phyloP scores from a whole-genome alignment of 2,329 filamentous ascomycete genomes.

The Cercospora citrullina region DNA sequence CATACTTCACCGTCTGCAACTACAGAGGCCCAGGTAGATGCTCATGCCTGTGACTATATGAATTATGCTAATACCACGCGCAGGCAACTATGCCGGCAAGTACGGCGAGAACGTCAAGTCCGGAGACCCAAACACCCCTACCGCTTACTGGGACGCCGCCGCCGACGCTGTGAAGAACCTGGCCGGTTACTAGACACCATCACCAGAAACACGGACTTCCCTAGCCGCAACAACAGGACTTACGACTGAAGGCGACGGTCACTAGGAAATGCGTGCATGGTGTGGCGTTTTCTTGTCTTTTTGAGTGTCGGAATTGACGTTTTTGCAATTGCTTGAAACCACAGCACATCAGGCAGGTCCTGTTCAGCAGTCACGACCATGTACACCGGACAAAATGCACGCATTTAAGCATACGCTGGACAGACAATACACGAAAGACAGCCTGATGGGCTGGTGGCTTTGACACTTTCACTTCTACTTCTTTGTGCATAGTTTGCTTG shows the following conservation, averaged over 20 bases:
- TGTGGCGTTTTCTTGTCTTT: constrained; percentile 19
- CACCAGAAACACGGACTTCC: background rate
- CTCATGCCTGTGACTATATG: no score
- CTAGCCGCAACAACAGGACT: constrained; percentile 23
- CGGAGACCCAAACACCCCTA: constrained; percentile 42
- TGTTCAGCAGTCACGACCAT: constrained; percentile 14
- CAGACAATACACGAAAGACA: constrained; percentile 18
- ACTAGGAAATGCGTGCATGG: constrained; percentile 28
- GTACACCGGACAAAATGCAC: background rate
- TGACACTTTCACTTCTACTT: constrained; percentile 18
- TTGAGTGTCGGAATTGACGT: constrained; percentile 22
- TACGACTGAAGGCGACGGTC: constrained; percentile 24
- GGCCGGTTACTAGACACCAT: background rate
- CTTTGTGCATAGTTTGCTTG: constrained; percentile 23
- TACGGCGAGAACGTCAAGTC: constrained; percentile 55
- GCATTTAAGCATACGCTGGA: constrained; percentile 18
- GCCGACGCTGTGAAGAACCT: background rate
- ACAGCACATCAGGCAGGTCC: constrained; percentile 19
- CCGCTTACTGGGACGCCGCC: constrained; percentile 37
- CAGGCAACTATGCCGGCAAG: constrained; percentile 57
- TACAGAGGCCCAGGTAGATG: constrained; percentile 73
- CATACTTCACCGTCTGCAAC: constrained; percentile 87
- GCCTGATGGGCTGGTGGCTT: constrained; percentile 20
- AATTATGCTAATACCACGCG: constrained; percentile 2
- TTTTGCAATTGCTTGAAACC: constrained; percentile 18